These are phyloP conservation scores for Phytophthora boehmeriae DNA, from an alignment of 352 stramenopile species.

Conservation along the genomic window DNA sequence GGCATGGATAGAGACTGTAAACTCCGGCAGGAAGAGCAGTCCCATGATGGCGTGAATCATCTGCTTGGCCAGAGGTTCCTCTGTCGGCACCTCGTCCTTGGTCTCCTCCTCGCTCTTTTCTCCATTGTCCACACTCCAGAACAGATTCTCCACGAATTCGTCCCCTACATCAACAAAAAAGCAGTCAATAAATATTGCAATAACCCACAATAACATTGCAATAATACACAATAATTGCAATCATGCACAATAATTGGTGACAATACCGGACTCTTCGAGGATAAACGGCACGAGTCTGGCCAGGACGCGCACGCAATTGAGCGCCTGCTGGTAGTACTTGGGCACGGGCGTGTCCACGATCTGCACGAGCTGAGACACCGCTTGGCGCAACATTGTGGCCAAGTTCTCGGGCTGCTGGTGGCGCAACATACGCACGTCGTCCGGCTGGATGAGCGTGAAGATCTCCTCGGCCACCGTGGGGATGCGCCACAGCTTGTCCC, in stretches of 20 bases:
- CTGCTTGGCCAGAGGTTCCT: conserved; percentile 65
- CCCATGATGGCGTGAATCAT: conserved; percentile 89
- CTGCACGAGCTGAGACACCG: conserved; percentile 83
- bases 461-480: conserved; percentile 89
- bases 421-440: conserved; percentile 89
- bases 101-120: conserved; percentile 45
- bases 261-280: conserved; percentile 65
- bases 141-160: conserved; percentile 84
- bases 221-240: no score
- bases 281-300: conserved; percentile 88
- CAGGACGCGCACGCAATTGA: conserved; percentile 86
- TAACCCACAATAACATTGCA: no score
- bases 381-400: conserved; percentile 82
- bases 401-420: conserved; percentile 85
- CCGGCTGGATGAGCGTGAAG: conserved; percentile 89
- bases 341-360: conserved; percentile 88
- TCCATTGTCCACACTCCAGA: conserved; percentile 64
- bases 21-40: conserved; percentile 85
- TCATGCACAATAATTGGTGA: no score
- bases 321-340: conserved; percentile 89
- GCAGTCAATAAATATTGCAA: no score
- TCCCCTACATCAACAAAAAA: conserved; percentile 31
- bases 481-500: conserved; percentile 91
- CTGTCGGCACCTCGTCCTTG: conserved; percentile 24
- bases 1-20: conserved; percentile 84